phyloP scores from a whole-genome alignment of 2,329 filamentous ascomycete genomes.

The Xylaria sp. region DNA sequence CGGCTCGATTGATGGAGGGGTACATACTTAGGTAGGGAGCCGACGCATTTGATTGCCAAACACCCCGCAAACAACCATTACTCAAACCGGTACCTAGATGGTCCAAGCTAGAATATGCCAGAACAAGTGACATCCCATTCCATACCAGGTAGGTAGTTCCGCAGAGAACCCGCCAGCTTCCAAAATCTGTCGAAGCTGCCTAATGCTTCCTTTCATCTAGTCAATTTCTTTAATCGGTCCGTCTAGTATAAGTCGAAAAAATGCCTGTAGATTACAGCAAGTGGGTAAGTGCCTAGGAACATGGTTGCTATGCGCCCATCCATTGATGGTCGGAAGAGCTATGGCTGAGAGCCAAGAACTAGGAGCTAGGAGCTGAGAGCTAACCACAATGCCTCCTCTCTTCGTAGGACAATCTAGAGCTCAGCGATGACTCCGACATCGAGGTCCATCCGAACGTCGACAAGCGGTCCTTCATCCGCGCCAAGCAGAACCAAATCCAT shows the following conservation, averaged over 20 bases:
- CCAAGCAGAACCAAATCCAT: constrained; percentile 97
- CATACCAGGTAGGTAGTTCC: background rate
- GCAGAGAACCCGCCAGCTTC: background rate
- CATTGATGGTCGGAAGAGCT: background rate
- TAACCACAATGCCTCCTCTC: constrained; percentile 30
- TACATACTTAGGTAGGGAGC: background rate
- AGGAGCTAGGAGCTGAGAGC: background rate
- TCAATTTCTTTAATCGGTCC: background rate
- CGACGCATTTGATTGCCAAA: background rate
- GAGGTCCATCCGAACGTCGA: constrained; percentile 99
- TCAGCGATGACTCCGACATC: constrained; percentile 97
- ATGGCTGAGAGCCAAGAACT: background rate
- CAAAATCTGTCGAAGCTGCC: background rate
- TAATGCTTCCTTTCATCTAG: background rate
- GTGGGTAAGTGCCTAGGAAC: constrained; percentile 61
- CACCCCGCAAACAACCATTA: background rate
- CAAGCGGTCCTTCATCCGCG: constrained; percentile 97
- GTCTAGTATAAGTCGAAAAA: constrained; percentile 42
- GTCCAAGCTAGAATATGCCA: constrained; percentile 24
- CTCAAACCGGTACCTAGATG: background rate
- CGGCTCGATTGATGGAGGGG: background rate
- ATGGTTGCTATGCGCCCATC: constrained; percentile 1
- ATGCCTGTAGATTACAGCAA: constrained; percentile 73
- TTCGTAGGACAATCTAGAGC: constrained; percentile 84
- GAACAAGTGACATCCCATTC: constrained; percentile 14